Evolutionary conservation across 163 green algal genomes (phyloP).

Genomic region (Trebouxia gelatinosa): DNA sequence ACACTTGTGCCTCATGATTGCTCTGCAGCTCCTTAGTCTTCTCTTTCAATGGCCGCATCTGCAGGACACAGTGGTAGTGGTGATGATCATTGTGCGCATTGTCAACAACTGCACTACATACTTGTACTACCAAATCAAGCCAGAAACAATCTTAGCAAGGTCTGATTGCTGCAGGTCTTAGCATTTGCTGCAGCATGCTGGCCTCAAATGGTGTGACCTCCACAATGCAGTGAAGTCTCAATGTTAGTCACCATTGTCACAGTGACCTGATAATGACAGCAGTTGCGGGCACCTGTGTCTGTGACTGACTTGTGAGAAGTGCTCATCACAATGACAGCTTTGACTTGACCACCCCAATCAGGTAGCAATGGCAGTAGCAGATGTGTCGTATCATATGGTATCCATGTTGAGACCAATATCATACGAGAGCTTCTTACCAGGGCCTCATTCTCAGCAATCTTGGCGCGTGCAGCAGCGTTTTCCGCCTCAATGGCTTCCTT

Average conservation of each 20-base stretch:
- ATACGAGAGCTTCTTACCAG: constrained; percentile 49
- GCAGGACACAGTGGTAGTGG: constrained; percentile 9
- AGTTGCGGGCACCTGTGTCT: not conserved
- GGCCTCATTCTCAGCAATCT: constrained; percentile 70
- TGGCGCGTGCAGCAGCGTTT: constrained; percentile 57
- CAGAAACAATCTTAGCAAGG: not conserved
- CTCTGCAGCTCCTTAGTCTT: constrained; percentile 55
- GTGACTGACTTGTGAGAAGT: not conserved
- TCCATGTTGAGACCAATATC: not conserved
- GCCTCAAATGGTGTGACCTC: not conserved
- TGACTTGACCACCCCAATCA: not conserved
- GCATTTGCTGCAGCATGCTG: not conserved
- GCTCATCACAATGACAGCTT: not conserved
- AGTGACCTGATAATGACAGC: too few species aligned
- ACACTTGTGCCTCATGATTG: constrained; percentile 50
- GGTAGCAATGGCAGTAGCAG: not conserved
- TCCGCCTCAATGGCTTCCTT: constrained; percentile 69
- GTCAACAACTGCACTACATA: not conserved
- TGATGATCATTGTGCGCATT: not conserved
- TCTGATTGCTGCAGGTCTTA: not conserved
- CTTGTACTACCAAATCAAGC: not conserved
- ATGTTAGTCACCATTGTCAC: not conserved
- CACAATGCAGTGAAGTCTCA: not conserved
- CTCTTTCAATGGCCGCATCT: constrained; percentile 67
- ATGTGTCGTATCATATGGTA: not conserved